Base-by-base conservation (phyloP, 2,329 filamentous ascomycete species). In the Trichoderma afroharzianum region DNA sequence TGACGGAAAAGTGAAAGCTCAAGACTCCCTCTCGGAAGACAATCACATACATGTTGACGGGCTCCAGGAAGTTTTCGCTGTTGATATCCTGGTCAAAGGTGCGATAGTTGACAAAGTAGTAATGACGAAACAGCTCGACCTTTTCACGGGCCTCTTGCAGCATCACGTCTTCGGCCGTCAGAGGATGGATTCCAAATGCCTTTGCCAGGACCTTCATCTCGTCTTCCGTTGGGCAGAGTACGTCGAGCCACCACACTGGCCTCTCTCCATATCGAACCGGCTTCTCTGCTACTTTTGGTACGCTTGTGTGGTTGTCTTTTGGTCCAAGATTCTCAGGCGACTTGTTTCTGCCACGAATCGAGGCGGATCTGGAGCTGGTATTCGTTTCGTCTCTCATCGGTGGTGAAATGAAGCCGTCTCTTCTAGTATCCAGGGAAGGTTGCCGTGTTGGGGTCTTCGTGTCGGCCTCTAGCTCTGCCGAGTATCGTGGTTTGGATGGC, bases 41-140 rank as follows among this genome's bases (percentile, higher is more conserved):
- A 9, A 98, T 92, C 43, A 98, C 92, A 78, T 98, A 99, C 88
- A 99, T 94, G 81, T 98, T 97, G 78, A 99, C 93, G 0, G 96
- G 95, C 76, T 98, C 94, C 59, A 99, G 87, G 79, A 97, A 97
- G 78, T 97, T 91, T 71, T 96, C 93, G 79, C 91, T 97, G 76
- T 91, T 92, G 73, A 90, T 90, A 78, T 99, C 96, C 80, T 98
- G 96, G 79, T 99, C 96, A 78, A 99, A 99, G 0, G 94, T 97
- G 18, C 96, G 92, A 81, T 99, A 99, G 80, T 97, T 98, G 83
- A 99, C 93, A 78, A 99, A 98, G 81, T 99, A 99, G 83, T 99
- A 99, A 80, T 97, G 93, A 39, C 93, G 91, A 85, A 99, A 99
- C 1, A 99, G 87, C 80, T 99, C 96, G 0, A 99, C 96, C 83